These are phyloP conservation scores for Bolboschoenoplectus hybrid DNA, from an alignment of 202 grass and related monocot species.

Conservation along the genomic window DNA sequence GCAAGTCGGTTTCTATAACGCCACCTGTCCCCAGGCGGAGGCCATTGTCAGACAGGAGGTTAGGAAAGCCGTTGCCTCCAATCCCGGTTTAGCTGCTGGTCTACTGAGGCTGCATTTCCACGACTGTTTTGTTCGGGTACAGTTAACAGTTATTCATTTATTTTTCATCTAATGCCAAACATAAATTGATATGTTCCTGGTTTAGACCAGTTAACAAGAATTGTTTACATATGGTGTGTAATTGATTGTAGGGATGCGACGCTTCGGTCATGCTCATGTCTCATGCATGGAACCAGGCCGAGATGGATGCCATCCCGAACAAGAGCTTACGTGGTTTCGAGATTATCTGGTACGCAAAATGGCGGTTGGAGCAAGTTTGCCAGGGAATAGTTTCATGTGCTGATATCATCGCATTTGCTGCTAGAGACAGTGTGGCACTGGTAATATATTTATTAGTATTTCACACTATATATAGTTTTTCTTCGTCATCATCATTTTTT, in stretches of 20 bases:
- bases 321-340: slow-evolving; percentile 31
- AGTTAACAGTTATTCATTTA: background rate
- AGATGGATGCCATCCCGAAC: slow-evolving; percentile 45
- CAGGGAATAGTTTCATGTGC: slow-evolving; percentile 43
- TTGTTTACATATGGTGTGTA: background rate
- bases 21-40: slow-evolving; percentile 40
- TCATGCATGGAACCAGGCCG: slow-evolving; percentile 29
- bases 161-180: background rate
- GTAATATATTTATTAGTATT: slow-evolving; percentile 18
- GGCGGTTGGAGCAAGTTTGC: slow-evolving; percentile 40
- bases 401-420: slow-evolving; percentile 48
- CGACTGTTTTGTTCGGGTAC: slow-evolving; percentile 49
- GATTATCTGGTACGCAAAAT: slow-evolving; percentile 42
- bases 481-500: background rate
- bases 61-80: background rate
- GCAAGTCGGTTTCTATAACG: slow-evolving; percentile 37
- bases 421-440: slow-evolving; percentile 43
- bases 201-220: background rate
- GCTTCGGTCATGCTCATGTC: slow-evolving; percentile 41
- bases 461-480: background rate
- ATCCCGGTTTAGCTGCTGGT: slow-evolving; percentile 33
- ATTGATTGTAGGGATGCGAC: slow-evolving; percentile 45
- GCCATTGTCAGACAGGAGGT: slow-evolving; percentile 30
- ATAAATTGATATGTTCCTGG: background rate
- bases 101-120: slow-evolving; percentile 50